Base-by-base conservation (phyloP, 1,284 basidiomycete species). In the Sporisorium scitamineum region DNA sequence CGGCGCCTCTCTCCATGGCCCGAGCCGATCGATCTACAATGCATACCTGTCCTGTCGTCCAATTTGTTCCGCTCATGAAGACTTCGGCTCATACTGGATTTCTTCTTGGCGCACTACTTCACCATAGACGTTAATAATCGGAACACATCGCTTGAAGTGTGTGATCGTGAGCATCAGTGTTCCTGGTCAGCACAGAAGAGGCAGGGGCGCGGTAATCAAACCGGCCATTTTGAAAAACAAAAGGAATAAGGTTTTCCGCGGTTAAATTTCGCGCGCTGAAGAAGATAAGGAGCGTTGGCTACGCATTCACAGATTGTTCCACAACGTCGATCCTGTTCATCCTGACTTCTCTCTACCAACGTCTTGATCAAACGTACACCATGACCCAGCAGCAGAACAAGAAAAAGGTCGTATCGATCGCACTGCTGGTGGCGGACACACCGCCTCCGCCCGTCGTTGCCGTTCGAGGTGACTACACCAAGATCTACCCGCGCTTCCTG, bases 401-500 rank as follows among this genome's bases (percentile, higher is more conserved):
- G 59, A 78, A 80, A 58, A 76, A 76, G 42, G 54, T 74, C 9
- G 70, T 83, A 2, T 76, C 76, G 26, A 79, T 83, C 41, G 80
- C 81, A 1, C 45, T 82, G 24, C 61, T 82, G n/a, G 67, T 77
- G 0, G 78, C 81, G 6, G 83, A 82, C 39, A 78, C 80, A 10
- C 83, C 83, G 7, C 73, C 80, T 8, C 54, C 63, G 29, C 54
- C 66, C 14, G 74, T 80, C 3, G 65, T 76, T 1, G 80, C 70
- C 2, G 62, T 69, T 29, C 41, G 65, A 22, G 78, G 78, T 3
- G 80, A 81, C 32, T 84, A 81, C 62, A 74, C 66, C 32, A 62
- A 70, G 54, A 84, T 85, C 73, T 83, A 83, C 57, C 65, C 79
- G 5, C 63, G 68, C 24, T 71, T 80, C 26, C 63, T 85, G 5